Base-by-base conservation (phyloP, 495 filamentous ascomycete genomes). In the Lophiostoma macrostomum region DNA sequence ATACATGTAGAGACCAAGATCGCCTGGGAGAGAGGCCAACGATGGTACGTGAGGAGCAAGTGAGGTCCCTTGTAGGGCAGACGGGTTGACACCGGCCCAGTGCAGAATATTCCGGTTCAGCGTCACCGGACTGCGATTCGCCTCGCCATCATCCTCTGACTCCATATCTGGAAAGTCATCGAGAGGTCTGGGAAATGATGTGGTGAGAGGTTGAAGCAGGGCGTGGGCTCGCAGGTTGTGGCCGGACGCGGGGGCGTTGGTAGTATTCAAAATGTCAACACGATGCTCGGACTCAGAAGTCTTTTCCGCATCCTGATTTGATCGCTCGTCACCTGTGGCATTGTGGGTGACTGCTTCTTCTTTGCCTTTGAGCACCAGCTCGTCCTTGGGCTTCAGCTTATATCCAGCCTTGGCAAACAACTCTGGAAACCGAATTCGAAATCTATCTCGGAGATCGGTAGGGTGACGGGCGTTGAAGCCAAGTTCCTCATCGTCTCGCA, bases 401-500 rank as follows among this genome's bases (percentile, higher is more conserved):
- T 60, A 45, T 0, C 69, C 67, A 2, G 70, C 67, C 47, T 82
- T 72, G 23, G 75, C 76, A 63, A 87, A 93, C 39, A 83, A 78
- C 30, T 86, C 80, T 5, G 89, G 87, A 56, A 84, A 90, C 45
- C 84, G 85, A 52, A 86, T 90, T 16, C 90, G 78, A 45, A 94
- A 85, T 5, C 89, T 77, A 67, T 96, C 90, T 40, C 90, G 75
- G 11, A 96, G 71, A 63, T 96, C 88, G 4, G 87, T 90, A 2
- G 88, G 80, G 30, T 81, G 78, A 49, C 90, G 78, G 60, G 74
- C 80, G 7, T 74, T 69, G 10, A 96, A 72, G 16, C 83, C 76
- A 40, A 91, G 77, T 13, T 75, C 73, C 10, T 77, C 70, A 60
- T 95, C 88, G 40, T 83, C 76, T 57, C 85, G 82, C 22, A 96